Evolutionary conservation across 1,284 basidiomycete species (phyloP).

Genomic region (Apiotrichum porosum): DNA sequence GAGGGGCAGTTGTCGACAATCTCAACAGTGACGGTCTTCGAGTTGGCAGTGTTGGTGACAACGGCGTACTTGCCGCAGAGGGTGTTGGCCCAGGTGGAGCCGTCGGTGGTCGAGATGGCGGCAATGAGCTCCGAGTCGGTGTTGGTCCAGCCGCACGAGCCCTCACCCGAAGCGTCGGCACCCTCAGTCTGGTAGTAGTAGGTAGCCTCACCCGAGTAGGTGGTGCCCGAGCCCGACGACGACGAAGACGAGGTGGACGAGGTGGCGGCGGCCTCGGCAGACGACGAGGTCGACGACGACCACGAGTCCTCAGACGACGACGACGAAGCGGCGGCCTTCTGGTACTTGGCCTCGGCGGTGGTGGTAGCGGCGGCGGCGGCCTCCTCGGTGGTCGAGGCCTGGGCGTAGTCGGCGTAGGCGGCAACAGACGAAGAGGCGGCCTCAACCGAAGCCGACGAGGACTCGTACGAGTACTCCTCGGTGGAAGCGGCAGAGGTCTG

Average conservation of each 20-base stretch:
- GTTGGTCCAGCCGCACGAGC: constrained; percentile 55
- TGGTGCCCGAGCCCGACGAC: constrained; percentile 7
- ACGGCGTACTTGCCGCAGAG: constrained; percentile 32
- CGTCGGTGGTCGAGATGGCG: constrained; percentile 50
- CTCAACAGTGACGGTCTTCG: constrained; percentile 15
- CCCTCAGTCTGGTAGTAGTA: constrained; percentile 65
- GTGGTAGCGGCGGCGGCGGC: constrained; percentile 2
- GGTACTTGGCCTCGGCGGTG: background rate
- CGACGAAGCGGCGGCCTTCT: background rate
- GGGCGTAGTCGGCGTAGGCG: constrained; percentile 10
- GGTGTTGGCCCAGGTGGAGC: constrained; percentile 17
- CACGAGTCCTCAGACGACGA: background rate
- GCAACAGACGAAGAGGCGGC: constrained; percentile 14
- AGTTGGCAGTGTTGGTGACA: background rate
- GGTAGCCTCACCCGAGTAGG: constrained; percentile 53
- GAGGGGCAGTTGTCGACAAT: constrained; percentile 61
- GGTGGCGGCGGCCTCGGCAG: background rate
- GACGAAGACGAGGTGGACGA: constrained; percentile 7
- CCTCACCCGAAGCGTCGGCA: constrained; percentile 59
- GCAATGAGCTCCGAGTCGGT: constrained; percentile 63
- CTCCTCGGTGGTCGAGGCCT: background rate
- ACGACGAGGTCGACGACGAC: background rate
- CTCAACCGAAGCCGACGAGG: constrained; percentile 13
- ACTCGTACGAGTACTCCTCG: constrained; percentile 17
- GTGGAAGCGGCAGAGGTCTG: constrained; percentile 15